Evolutionary conservation across 768 basidiomycete genomes (phyloP), one percentile per base, ranked within the genome.

Genomic region (Hericium alpestre): DNA sequence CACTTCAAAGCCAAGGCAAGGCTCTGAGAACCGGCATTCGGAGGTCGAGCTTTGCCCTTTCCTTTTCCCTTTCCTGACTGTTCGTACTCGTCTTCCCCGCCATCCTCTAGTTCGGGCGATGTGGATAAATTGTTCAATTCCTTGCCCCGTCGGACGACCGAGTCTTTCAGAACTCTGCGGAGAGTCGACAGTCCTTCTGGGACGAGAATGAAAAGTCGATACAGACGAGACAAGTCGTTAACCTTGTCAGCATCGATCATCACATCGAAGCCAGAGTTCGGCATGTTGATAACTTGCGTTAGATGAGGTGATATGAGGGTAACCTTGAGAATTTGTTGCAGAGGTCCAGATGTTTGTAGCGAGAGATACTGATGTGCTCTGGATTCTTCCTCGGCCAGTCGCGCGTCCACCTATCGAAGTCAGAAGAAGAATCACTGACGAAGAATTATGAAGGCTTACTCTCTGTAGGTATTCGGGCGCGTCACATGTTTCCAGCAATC

Each of bases 311-410:
- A 79, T 39, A 99, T 75, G 39, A 98, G 82, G 54, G 84, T 72
- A 43, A 83, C 74, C 66, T 93, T 83, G 15, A 98, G 76, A 48
- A 95, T 90, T 54, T 80, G 75, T 25, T 81, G 79, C 13, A 99
- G 75, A 2, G 86, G 80, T 0, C 72, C 65, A 0, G 80, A 78
- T 1, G 93, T 95, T 57, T 83, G 78, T 3, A 84, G 79, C 15
- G 87, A 83, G 23, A 98, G 77, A 67, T 96, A 98, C 64, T 93
- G 87, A 57, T 90, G 81, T 12, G 87, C 83, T 37, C 96, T 81
- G 22, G 83, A 82, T 38, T 89, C 83, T 69, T 99, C 96, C 18
- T 88, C 83, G 9, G 82, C 76, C 55, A 98, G 80, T 8, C 93
- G 83, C 52, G 72, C 72, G 71, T 96, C 91, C 9, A 83, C 86